Evolutionary conservation across 768 basidiomycete genomes (phyloP), one percentile per base, ranked within the genome.

Genomic region (Rubroboletus satanas): DNA sequence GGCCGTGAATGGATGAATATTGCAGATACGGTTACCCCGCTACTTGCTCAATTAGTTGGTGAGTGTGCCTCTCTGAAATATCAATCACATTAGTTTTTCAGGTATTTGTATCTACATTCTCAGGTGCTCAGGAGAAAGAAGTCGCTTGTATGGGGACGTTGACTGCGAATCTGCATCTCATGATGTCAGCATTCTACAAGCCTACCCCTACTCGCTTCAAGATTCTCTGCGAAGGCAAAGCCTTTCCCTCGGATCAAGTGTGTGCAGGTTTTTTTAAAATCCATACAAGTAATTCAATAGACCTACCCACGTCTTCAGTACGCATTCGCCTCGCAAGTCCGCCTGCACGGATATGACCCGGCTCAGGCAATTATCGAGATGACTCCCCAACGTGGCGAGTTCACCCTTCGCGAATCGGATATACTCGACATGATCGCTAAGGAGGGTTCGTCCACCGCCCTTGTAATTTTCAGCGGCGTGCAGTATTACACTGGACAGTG

Each of bases 401-500:
- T 83, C 70, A 83, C 77, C 23, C 82, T 99, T 56, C 83, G 93
- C 60, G 89, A 90, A 64, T 83, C 90, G 65, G 97, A 99, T 71
- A 95, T 98, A 63, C 74, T 98, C 35, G 77, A 81, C 52, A 74
- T 75, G 45, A 85, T 99, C 62, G 79, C 82, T 47, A 77, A 81
- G 59, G 81, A 94, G 67, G 91, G 90, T 15, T 62, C 79, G 47
- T 79, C 78, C 43, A 93, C 98, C 60, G 90, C 97, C 31, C 79
- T 99, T 38, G 93, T 98, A 55, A 81, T 98, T 56, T 89, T 99
- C 67, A 87, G 89, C 52, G 93, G 96, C 3, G 85, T 98, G 33
- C 96, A 98, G 71, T 99, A 94, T 75, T 99, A 98, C 74, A 96
- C 93, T 23, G 97, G 95, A 14, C 95, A 99, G 71, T 84, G 78